These are phyloP conservation scores for Eucalyptus camaldulensis DNA, from an alignment of 345 rosid species.

Conservation along the genomic window DNA sequence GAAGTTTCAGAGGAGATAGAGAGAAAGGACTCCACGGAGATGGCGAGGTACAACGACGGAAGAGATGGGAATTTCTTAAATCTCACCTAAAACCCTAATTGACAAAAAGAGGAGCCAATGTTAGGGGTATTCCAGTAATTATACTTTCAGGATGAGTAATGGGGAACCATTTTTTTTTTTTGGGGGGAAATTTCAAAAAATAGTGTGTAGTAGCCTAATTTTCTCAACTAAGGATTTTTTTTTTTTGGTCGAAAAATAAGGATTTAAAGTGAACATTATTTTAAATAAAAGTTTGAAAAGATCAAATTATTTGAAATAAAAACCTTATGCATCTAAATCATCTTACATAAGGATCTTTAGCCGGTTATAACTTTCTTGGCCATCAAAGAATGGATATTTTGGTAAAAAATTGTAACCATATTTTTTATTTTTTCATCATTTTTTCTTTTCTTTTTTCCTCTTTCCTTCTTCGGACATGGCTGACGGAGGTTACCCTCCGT, in stretches of 20 bases:
- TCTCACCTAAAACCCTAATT: not conserved
- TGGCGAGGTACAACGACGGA: not conserved
- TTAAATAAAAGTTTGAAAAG: too few relatives aligned
- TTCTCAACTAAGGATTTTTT: too few relatives aligned
- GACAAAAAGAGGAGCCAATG: not conserved
- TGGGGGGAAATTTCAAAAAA: too few relatives aligned
- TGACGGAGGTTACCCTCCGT: accelerated
- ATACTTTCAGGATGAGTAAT: not conserved
- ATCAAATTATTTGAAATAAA: too few relatives aligned
- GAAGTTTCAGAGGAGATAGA: not conserved
- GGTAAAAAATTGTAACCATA: too few relatives aligned
- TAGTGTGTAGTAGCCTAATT: too few relatives aligned
- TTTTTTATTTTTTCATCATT: too few relatives aligned
- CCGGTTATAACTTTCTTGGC: accelerated
- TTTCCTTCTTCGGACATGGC: too few relatives aligned
- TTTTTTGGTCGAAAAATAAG: too few relatives aligned
- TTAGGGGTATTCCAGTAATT: not conserved
- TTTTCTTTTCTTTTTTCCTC: too few relatives aligned
- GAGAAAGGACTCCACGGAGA: not conserved
- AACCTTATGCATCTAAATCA: too few relatives aligned
- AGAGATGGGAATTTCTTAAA: not conserved
- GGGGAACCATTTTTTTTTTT: not conserved
- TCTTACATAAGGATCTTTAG: too few relatives aligned
- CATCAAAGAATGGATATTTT: accelerated
- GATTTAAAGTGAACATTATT: accelerated